phyloP scores from a whole-genome alignment of 768 basidiomycete genomes.

The Gymnopilus dilepis region DNA sequence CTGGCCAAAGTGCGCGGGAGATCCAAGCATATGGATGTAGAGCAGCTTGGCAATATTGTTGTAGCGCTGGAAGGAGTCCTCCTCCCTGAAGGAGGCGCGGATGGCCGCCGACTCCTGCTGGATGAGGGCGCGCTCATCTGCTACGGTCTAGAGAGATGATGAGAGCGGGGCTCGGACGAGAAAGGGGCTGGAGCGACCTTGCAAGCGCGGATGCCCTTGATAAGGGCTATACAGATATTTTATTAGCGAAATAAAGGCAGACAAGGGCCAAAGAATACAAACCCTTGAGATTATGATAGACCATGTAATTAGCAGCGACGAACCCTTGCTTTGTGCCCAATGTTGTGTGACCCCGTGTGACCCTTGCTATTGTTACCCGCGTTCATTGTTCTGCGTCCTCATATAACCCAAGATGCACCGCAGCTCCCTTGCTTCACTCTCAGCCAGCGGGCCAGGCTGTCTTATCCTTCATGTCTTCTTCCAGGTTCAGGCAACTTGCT shows the following conservation, averaged over 20 bases:
- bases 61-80: conserved; percentile 93
- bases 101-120: conserved; percentile 98
- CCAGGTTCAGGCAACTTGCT: conserved; percentile 27
- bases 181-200: conserved; percentile 60
- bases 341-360: not conserved
- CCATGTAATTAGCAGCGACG: conserved; percentile 48
- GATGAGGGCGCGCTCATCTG: conserved; percentile 96
- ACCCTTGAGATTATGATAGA: conserved; percentile 90
- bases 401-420: not conserved
- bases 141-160: conserved; percentile 74
- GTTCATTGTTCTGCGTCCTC: conserved; percentile 5
- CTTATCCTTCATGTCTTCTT: conserved; percentile 11
- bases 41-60: conserved; percentile 98
- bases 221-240: conserved; percentile 65
- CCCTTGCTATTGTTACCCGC: conserved; percentile 2
- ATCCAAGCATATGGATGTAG: conserved; percentile 99
- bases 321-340: conserved; percentile 5
- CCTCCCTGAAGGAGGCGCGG: conserved; percentile 95
- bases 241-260: conserved; percentile 29
- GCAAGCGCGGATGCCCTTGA: conserved; percentile 97
- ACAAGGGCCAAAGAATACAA: conserved; percentile 23
- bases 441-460: conserved; percentile 19
- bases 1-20: conserved; percentile 98
- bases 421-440: not conserved
- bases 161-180: conserved; percentile 15